phyloP scores from a whole-genome alignment of 2,329 filamentous ascomycete genomes.

The Trichothecium sympodiale region DNA sequence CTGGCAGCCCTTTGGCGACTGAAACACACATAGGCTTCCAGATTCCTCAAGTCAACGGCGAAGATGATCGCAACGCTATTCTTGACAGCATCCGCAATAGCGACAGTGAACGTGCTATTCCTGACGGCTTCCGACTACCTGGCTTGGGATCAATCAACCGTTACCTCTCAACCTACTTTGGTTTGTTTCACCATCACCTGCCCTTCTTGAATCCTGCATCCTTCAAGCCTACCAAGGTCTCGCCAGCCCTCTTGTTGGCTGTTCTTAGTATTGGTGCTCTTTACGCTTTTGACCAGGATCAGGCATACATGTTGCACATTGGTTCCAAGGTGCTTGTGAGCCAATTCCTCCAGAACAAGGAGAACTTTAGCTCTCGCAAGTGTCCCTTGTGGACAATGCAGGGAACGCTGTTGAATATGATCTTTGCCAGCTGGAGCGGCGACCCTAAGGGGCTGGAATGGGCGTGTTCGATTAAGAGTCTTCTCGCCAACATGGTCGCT shows the following conservation, averaged over 20 bases:
- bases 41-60: conserved; percentile 70
- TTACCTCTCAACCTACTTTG: conserved; percentile 92
- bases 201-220: conserved; percentile 91
- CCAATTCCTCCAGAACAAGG: conserved; percentile 94
- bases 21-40: conserved; percentile 51
- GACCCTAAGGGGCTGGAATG: conserved; percentile 96
- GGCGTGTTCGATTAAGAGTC: conserved; percentile 97
- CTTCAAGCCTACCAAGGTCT: conserved; percentile 69
- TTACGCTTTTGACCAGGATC: conserved; percentile 94
- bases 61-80: conserved; percentile 77
- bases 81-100: conserved; percentile 74
- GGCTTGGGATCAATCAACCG: conserved; percentile 72
- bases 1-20: conserved; percentile 63
- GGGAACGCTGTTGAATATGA: conserved; percentile 92
- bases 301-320: conserved; percentile 94
- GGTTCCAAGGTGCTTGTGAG: conserved; percentile 96
- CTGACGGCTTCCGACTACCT: conserved; percentile 83
- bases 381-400: conserved; percentile 99
- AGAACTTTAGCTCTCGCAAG: conserved; percentile 96
- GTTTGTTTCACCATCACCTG: conserved; percentile 90
- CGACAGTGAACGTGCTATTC: conserved; percentile 72
- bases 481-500: conserved; percentile 96
- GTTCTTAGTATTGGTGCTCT: conserved; percentile 91
- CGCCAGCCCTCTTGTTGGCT: conserved; percentile 74
- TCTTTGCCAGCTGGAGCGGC: conserved; percentile 98